Percentiles rank a stretch among this genome's conserved stretches.
phyloP scores from a whole-genome alignment of 805 yeast genomes.

The Saccharomyces kudriavzevii region DNA sequence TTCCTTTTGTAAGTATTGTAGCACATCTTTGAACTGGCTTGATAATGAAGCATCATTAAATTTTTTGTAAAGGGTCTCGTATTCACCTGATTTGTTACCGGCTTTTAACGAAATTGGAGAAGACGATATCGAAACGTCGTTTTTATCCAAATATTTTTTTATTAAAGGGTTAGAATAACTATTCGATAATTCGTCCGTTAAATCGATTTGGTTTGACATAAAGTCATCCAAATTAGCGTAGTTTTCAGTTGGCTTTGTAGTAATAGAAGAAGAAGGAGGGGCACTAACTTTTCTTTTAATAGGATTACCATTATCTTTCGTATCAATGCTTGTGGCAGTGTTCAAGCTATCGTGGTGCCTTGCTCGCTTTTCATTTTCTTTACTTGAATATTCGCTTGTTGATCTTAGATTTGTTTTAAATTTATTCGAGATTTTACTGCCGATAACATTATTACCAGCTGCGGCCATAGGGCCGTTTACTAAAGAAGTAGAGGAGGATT shows the following conservation, averaged over 20 bases:
- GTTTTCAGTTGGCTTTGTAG: neutral
- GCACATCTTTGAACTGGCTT: conserved; percentile 5
- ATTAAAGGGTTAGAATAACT: conserved; percentile 19
- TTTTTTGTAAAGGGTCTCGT: neutral
- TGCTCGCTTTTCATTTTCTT: conserved; percentile 6
- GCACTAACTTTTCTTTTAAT: conserved; percentile 22
- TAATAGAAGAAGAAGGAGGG: conserved; percentile 12
- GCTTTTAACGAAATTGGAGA: conserved; percentile 1
- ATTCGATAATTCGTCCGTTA: conserved; percentile 24
- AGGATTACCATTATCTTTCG: conserved; percentile 2
- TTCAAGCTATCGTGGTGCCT: conserved; percentile 1
- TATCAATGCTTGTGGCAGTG: neutral
- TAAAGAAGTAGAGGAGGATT: conserved; percentile 10
- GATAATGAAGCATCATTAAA: neutral
- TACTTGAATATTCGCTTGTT: conserved; percentile 18
- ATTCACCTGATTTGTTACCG: neutral
- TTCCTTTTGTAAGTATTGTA: conserved; percentile 15
- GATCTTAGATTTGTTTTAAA: conserved; percentile 12
- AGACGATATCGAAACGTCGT: conserved; percentile 3
- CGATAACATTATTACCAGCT: neutral
- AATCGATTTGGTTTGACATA: conserved; percentile 16
- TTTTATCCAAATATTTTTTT: conserved; percentile 20
- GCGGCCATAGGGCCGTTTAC: neutral
- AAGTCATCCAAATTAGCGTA: neutral
- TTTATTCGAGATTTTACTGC: neutral